Base-by-base conservation (phyloP, 1,284 basidiomycete species). In the Flammula alnicola region DNA sequence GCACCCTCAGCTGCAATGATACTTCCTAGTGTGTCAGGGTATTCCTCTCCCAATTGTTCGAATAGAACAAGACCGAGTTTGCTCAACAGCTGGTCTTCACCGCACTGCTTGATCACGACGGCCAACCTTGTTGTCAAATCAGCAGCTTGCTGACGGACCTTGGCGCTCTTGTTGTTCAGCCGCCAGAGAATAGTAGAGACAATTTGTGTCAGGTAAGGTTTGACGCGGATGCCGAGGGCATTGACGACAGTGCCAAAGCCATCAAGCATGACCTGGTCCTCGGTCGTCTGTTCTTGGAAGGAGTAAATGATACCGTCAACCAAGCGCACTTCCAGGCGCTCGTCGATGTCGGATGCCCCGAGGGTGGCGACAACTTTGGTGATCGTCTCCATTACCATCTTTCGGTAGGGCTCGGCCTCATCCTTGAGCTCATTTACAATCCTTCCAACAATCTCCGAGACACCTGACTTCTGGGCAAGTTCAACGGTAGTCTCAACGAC, bases 371-470 rank as follows among this genome's bases (percentile, higher is more conserved):
- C 81, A 30, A 99, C 97, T 68, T 98, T 97, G 17, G 95, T 97
- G 61, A 99, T 98, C 0, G 97, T 98, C 75, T 99, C 97, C 96
- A 99, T 99, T 33, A 98, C 95, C 97, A 99, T 99, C 80, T 98
- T 98, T 58, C 96, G 80, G 78, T 96, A 98, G 5, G 95, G 94
- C 74, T 99, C 97, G 1, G 90, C 89, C 68, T 95, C 93, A 62
- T 96, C 93, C 77, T 99, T 99, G 56, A 99, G 77, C 66, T 97
- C 95, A 66, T 98, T 97, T 52, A 97, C 95, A 57, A 99, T 86
- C 54, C 95, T 80, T 1, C 93, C 91, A 12, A 98, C 93, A 47
- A 99, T 97, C 71, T 98, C 96, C 6, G 94, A 83, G 0, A 98
- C 95, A 16, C 97, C 97, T 0, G 94, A 80, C 73, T 99, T 99